phyloP scores from a whole-genome alignment of 2,329 filamentous ascomycete genomes.

The Rutstroemia sp. region DNA sequence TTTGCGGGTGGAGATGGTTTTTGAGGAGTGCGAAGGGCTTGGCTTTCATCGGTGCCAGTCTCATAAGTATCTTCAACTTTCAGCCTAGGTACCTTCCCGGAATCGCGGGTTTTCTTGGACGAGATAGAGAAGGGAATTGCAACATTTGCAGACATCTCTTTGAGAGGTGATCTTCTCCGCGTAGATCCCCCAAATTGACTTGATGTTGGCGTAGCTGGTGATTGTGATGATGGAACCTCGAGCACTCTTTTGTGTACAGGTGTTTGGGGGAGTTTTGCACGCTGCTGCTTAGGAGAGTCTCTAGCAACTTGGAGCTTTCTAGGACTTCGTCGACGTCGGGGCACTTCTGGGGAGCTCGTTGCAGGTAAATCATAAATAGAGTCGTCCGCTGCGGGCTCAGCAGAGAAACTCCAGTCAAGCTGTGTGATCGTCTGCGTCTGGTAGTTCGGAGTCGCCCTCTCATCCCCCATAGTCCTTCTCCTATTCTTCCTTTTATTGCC shows the following conservation, averaged over 20 bases:
- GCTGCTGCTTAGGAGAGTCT: background rate
- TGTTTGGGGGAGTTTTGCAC: slow-evolving; percentile 23
- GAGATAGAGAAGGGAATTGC: slow-evolving; percentile 19
- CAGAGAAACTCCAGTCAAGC: slow-evolving; percentile 13
- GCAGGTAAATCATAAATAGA: slow-evolving; percentile 18
- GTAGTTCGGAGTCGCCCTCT: slow-evolving; percentile 11
- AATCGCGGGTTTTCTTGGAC: slow-evolving; percentile 8
- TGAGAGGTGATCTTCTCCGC: slow-evolving; percentile 15
- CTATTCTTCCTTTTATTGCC: slow-evolving; percentile 11
- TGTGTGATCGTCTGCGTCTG: slow-evolving; percentile 28
- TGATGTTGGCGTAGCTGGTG: slow-evolving; percentile 27
- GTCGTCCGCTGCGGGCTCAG: slow-evolving; percentile 7
- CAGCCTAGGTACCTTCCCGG: slow-evolving; percentile 17
- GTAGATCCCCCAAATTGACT: slow-evolving; percentile 15
- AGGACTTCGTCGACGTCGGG: slow-evolving; percentile 3
- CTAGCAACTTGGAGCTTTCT: background rate
- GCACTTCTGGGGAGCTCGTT: slow-evolving; percentile 9
- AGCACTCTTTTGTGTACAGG: slow-evolving; percentile 15
- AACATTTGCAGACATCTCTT: slow-evolving; percentile 19
- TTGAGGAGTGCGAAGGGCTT: background rate
- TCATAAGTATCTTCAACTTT: slow-evolving; percentile 25
- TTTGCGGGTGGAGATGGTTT: slow-evolving; percentile 7
- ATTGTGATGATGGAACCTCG: slow-evolving; percentile 30
- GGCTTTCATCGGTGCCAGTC: slow-evolving; percentile 16
- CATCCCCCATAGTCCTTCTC: slow-evolving; percentile 20